phyloP scores from a whole-genome alignment of 257 asterid species.

The Anisodus tanguticus region DNA sequence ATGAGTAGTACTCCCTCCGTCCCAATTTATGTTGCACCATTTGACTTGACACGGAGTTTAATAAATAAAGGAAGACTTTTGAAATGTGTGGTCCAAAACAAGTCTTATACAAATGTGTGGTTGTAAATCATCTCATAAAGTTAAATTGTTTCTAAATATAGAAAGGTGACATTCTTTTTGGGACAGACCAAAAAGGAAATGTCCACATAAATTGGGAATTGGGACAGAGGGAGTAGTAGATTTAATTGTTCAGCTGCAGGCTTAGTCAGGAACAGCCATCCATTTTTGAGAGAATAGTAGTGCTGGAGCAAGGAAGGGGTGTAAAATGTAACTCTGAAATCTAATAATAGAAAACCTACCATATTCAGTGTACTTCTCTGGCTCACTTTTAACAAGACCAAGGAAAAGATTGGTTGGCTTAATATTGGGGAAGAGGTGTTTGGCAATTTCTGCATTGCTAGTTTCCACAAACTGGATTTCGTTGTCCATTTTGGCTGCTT shows the following conservation, averaged over 20 bases:
- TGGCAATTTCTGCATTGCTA: slow-evolving; percentile 62
- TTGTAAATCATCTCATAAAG: too few relatives aligned
- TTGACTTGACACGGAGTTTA: too few relatives aligned
- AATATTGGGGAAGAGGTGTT: slow-evolving; percentile 56
- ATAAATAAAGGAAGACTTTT: too few relatives aligned
- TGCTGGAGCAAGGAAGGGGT: neutral
- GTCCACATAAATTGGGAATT: too few relatives aligned
- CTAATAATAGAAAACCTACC: slow-evolving; percentile 56
- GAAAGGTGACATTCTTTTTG: too few relatives aligned
- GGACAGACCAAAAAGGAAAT: too few relatives aligned
- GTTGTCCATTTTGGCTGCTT: slow-evolving; percentile 77
- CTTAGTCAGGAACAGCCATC: neutral
- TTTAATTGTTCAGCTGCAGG: neutral
- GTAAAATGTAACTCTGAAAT: neutral
- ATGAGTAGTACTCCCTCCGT: neutral
- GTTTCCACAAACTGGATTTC: slow-evolving; percentile 88
- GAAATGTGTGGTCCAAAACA: too few relatives aligned
- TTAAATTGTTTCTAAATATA: too few relatives aligned
- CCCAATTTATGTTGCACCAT: too few relatives aligned
- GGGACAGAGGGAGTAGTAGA: neutral
- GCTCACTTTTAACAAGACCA: slow-evolving; percentile 84
- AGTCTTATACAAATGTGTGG: too few relatives aligned
- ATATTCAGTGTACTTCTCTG: slow-evolving; percentile 71
- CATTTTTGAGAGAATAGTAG: neutral
- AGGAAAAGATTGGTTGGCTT: slow-evolving; percentile 54